Conservation (phyloP, 176 grass and related monocot species). For the Aechmea fasciata region DNA sequence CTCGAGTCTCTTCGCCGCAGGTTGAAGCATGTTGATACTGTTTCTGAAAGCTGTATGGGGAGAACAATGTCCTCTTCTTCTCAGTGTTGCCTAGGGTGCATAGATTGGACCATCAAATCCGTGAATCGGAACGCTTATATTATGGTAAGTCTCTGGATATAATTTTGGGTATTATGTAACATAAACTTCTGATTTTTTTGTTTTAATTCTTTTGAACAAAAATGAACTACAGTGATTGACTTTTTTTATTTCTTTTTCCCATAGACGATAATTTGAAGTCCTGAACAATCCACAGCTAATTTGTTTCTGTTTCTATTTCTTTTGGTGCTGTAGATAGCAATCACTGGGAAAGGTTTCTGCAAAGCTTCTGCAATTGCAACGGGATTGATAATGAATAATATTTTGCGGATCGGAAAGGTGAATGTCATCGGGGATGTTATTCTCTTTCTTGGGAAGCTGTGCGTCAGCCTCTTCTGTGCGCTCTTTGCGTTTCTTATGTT, state of each 20-base stretch:
- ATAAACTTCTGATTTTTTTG: neutral
- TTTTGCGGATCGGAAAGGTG: constrained; percentile 92
- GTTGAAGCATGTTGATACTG: constrained; percentile 58
- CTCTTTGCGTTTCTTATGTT: constrained; percentile 94
- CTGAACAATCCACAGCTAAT: neutral
- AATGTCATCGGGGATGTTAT: constrained; percentile 97
- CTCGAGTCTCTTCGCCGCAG: constrained; percentile 81
- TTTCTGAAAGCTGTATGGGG: constrained; percentile 52
- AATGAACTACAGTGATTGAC: too few relatives aligned
- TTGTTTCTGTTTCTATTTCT: constrained; percentile 4
- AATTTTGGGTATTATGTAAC: neutral
- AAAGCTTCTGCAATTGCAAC: constrained; percentile 81
- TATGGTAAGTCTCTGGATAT: constrained; percentile 44
- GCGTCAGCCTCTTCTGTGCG: constrained; percentile 87
- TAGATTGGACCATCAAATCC: constrained; percentile 85
- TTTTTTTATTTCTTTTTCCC: too few relatives aligned
- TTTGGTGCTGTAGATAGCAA: constrained; percentile 65
- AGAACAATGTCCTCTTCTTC: constrained; percentile 67
- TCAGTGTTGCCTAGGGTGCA: constrained; percentile 74
- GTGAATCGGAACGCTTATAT: constrained; percentile 95
- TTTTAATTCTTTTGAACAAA: neutral
- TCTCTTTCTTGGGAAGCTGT: constrained; percentile 87
- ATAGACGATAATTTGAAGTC: too few relatives aligned
- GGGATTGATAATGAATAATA: constrained; percentile 97
- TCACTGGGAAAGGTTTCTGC: constrained; percentile 86